Evolutionary conservation across 2,329 filamentous ascomycete genomes (phyloP).

Genomic region (Fusarium continuum): DNA sequence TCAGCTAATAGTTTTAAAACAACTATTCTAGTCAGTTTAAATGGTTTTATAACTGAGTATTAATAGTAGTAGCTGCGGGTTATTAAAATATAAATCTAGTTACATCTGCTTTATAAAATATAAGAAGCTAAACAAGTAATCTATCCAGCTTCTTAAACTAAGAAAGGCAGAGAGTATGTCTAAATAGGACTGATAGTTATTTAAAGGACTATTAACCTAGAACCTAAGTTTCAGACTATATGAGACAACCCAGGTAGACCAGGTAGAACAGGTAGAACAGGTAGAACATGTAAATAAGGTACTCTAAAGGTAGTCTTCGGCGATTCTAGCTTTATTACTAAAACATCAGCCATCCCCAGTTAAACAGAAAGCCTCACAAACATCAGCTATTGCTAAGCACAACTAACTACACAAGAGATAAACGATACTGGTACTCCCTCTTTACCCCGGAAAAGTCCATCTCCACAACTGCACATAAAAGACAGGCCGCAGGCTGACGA

Average conservation of each 20-base stretch:
- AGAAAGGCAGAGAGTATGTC: neutral
- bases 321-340: neutral
- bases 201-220: neutral
- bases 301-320: too few relatives aligned
- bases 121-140: neutral
- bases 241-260: too few relatives aligned
- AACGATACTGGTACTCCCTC: neutral
- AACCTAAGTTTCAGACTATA: neutral
- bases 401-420: neutral
- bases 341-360: neutral
- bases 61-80: neutral
- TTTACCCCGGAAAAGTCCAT: constrained; percentile 18
- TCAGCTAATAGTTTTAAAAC: too few relatives aligned
- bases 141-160: neutral
- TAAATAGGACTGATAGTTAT: neutral
- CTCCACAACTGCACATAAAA: constrained; percentile 17
- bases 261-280: too few relatives aligned
- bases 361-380: neutral
- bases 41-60: too few relatives aligned
- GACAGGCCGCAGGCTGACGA: neutral
- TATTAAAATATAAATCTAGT: neutral
- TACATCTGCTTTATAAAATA: neutral
- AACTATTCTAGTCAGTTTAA: too few relatives aligned
- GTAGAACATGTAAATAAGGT: too few relatives aligned
- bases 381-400: neutral